Evolutionary conservation across 495 filamentous ascomycete genomes (phyloP).

Genomic region (Neurospora sp.): DNA sequence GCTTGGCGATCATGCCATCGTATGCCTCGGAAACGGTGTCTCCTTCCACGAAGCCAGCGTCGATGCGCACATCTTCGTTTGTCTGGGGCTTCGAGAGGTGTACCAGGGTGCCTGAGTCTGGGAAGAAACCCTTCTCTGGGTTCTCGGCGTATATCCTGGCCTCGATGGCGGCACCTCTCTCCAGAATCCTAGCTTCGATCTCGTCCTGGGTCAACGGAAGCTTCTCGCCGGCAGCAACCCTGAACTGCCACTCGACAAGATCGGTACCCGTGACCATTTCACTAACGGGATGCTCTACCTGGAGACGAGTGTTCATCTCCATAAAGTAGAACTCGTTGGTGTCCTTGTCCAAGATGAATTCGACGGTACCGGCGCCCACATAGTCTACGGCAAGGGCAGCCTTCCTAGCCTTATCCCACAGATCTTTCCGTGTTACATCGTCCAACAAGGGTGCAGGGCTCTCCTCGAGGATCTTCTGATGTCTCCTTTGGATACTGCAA

Average conservation of each 20-base stretch:
- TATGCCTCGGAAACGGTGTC: slow-evolving; percentile 93
- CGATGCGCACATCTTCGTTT: slow-evolving; percentile 69
- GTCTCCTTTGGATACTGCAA: slow-evolving; percentile 77
- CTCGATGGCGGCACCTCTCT: slow-evolving; percentile 80
- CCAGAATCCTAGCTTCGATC: slow-evolving; percentile 65
- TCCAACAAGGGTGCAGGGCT: slow-evolving; percentile 83
- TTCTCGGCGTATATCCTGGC: slow-evolving; percentile 96
- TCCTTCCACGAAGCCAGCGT: slow-evolving; percentile 83
- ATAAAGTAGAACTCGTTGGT: slow-evolving; percentile 94
- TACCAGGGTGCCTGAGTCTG: slow-evolving; percentile 81
- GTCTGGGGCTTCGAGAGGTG: slow-evolving; percentile 67
- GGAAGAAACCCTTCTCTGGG: slow-evolving; percentile 79
- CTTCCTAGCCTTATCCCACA: slow-evolving; percentile 88
- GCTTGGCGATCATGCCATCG: slow-evolving; percentile 97
- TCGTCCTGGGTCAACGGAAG: slow-evolving; percentile 82
- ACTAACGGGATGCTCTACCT: slow-evolving; percentile 95
- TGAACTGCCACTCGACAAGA: slow-evolving; percentile 91
- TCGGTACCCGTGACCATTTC: slow-evolving; percentile 96
- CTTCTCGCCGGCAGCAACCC: slow-evolving; percentile 75
- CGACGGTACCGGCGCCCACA: slow-evolving; percentile 91
- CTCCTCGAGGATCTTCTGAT: slow-evolving; percentile 97
- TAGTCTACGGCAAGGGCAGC: slow-evolving; percentile 90
- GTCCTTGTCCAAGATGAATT: slow-evolving; percentile 98
- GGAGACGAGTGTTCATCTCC: slow-evolving; percentile 98
- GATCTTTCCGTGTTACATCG: slow-evolving; percentile 66